These are phyloP conservation scores for Solioccasus polychromus DNA, from an alignment of 768 basidiomycete species.

Conservation along the genomic window DNA sequence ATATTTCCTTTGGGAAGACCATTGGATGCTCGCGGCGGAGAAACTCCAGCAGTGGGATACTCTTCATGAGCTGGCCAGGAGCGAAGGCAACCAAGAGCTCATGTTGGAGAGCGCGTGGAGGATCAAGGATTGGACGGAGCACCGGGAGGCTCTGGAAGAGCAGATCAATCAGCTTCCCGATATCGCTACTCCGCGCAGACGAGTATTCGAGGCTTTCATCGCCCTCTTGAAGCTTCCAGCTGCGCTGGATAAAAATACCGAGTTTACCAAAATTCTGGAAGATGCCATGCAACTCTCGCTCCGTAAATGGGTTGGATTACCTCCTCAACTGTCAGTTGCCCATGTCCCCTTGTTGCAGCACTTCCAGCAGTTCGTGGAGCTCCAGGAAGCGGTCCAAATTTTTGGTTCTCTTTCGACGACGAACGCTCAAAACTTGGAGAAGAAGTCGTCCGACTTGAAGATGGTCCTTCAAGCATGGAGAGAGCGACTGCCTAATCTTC, in stretches of 20 bases:
- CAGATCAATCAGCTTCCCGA: slow-evolving; percentile 79
- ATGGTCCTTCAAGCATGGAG: slow-evolving; percentile 97
- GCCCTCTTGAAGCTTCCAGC: slow-evolving; percentile 83
- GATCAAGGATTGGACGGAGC: slow-evolving; percentile 86
- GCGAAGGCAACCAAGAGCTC: slow-evolving; percentile 88
- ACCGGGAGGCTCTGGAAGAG: slow-evolving; percentile 73
- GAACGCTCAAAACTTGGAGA: slow-evolving; percentile 84
- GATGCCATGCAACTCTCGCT: slow-evolving; percentile 96
- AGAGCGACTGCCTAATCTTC: slow-evolving; percentile 90
- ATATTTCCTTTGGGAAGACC: slow-evolving; percentile 98
- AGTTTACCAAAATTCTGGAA: slow-evolving; percentile 86
- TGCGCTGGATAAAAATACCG: slow-evolving; percentile 77
- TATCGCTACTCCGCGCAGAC: slow-evolving; percentile 88
- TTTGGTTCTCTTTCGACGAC: slow-evolving; percentile 89
- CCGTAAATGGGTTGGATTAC: slow-evolving; percentile 92
- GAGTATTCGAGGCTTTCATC: slow-evolving; percentile 96
- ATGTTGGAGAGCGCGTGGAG: slow-evolving; percentile 96
- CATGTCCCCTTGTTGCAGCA: slow-evolving; percentile 94
- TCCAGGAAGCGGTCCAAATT: slow-evolving; percentile 93
- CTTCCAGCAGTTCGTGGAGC: slow-evolving; percentile 98
- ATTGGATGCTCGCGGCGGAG: slow-evolving; percentile 94
- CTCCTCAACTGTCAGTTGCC: slow-evolving; percentile 81
- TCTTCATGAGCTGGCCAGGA: slow-evolving; percentile 84
- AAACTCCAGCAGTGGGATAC: slow-evolving; percentile 99
- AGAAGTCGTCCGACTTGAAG: slow-evolving; percentile 93